Evolutionary conservation across 1,284 basidiomycete species (phyloP), one percentile per base, ranked within the genome.

Genomic region (Pterulicium gracile): DNA sequence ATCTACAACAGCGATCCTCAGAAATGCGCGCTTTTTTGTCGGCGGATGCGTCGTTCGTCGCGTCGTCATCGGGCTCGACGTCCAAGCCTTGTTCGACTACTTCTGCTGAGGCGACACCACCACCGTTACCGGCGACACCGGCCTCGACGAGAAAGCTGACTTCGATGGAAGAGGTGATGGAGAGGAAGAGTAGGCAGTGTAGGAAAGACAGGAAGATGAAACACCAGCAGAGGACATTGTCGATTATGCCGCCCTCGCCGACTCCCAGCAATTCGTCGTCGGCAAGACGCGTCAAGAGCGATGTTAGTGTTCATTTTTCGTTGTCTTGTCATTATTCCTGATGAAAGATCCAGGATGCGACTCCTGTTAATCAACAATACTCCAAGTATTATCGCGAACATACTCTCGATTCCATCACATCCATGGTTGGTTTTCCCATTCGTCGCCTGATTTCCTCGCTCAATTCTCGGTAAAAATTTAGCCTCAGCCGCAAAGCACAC

Each of bases 11-110:
- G 56, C 79, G 73, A 55, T 81, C 76, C 54, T 70, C 77, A 60
- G 73, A 83, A 58, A 86, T 86, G 82, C 76, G 82, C 45, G 73
- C 78, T 50, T 84, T 84, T 63, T 67, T 86, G 49, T 77, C 74
- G 22, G 62, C 75, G 18, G 71, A 79, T 54, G 61, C 47, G 56
- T 60, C 47, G 58, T 69, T 59, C 61, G 67, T 58, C 67, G 69
- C 61, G 66, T 68, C 47, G 58, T 66, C 47, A 59, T 70, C 49
- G 62, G n/a, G 54, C 49, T 66, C 66, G 48, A 57, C 55, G 35
- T 54, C 58, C 46, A 63, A 61, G 46, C 51, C 65, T 47, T 58
- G 60, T 51, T 61, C 62, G 24, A 51, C 58, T 45, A 56, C 60
- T 79, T 79, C 3, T 54, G 68, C 27, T 61, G 69, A 32, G 73